Evolutionary conservation across 176 grass and related monocot genomes (phyloP), one percentile per base, ranked within the genome.

Genomic region (Tillandsia fasciculata): DNA sequence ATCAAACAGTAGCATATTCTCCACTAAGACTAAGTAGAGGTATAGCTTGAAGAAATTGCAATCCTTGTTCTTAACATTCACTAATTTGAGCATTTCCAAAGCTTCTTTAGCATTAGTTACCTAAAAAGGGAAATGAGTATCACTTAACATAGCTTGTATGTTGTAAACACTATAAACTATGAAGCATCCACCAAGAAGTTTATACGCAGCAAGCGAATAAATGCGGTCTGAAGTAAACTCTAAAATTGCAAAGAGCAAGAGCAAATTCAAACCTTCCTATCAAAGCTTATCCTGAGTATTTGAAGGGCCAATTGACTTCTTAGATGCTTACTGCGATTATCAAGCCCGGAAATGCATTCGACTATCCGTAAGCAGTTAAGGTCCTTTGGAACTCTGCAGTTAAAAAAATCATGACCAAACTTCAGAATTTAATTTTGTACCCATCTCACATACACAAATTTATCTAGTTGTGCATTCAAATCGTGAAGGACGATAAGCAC

Each of bases 301-400:
- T 97, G 89, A 79, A 97, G 84, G 47, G 89, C 76, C 53, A 92
- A 73, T 77, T 92, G 81, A 84, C 81, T 89, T 71, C 79, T 85
- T 26, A 97, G 72, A 50, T 87, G 78, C 67, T 90, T 97, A 50
- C 42, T 79, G 12, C 82, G 86, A 66, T 64, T 73, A 64, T 83
- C 64, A 26, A 67, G 70, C 63, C 86, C 84, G 14, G 74, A 78
- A 63, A 97, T 82, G 64, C 84, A 90, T 66, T 92, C 84, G 0
- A 97, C 81, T 70, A 90, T 68, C 70, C 89, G 82, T 64, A 97
- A 81, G 75, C 83, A 92, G 52, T 97, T 97, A 14, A 92, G 83
- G 69, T 97, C 89, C 81, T 87, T 47, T 18, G 58, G 81, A 18
- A 90, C 80, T 79, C 93, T 97, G 79, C 63, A 74, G 24, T 71